Evolutionary conservation across 2,329 filamentous ascomycete genomes (phyloP).

Genomic region (Hypoxylon sp.): DNA sequence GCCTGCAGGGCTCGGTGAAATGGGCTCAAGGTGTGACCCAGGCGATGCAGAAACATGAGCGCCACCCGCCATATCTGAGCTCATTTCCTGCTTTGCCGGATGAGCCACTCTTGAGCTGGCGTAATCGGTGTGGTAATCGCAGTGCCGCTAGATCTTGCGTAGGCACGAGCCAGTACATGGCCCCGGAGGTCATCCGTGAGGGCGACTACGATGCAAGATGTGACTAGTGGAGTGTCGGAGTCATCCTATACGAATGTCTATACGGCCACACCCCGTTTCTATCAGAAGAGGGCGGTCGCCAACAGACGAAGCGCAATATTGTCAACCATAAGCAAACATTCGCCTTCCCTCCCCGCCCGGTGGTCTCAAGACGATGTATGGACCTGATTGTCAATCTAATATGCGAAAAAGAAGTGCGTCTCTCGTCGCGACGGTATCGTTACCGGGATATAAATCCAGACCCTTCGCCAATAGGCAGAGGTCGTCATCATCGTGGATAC

Average conservation of each 20-base stretch:
- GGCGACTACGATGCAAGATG: constrained; percentile 90
- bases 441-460: constrained; percentile 67
- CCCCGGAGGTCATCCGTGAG: constrained; percentile 89
- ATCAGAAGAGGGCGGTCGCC: constrained; percentile 76
- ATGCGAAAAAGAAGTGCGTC: constrained; percentile 78
- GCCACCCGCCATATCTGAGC: constrained; percentile 51
- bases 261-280: constrained; percentile 94
- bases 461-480: constrained; percentile 46
- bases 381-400: constrained; percentile 81
- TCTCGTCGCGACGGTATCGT: constrained; percentile 82
- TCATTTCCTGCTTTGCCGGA: constrained; percentile 41
- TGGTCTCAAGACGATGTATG: constrained; percentile 78
- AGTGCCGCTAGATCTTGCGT: constrained; percentile 86
- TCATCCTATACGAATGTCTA: constrained; percentile 94
- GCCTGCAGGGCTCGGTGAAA: constrained; percentile 54
- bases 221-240: constrained; percentile 96
- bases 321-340: constrained; percentile 79
- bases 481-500: constrained; percentile 41
- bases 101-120: constrained; percentile 75
- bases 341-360: constrained; percentile 74
- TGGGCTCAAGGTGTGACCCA: constrained; percentile 57
- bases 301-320: constrained; percentile 89
- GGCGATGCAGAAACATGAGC: constrained; percentile 58
- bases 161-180: constrained; percentile 98
- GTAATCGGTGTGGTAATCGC: constrained; percentile 76